Evolutionary conservation across 129 eudicot genomes (phyloP).

Genomic region (Flaveria sonorensis): DNA sequence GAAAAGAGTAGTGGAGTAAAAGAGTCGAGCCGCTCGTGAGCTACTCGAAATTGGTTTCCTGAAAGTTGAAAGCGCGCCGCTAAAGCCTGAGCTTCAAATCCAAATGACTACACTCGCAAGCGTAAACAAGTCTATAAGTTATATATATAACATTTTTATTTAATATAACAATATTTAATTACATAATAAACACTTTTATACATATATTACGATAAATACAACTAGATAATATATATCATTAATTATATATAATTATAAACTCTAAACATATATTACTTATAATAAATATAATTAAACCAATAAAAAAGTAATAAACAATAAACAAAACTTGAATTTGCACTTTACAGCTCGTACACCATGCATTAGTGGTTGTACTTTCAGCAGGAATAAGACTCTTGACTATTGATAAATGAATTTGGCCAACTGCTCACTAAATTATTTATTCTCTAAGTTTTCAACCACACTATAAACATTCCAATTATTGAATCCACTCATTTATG

Average conservation of each 20-base stretch:
- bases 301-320: not conserved
- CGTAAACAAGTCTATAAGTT: not conserved
- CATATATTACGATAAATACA: not conserved
- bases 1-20: not conserved
- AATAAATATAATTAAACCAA: not conserved
- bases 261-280: not conserved
- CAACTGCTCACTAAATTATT: constrained; percentile 24
- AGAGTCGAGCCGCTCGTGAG: not conserved
- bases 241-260: not conserved
- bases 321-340: constrained; percentile 12
- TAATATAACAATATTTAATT: not conserved
- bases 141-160: not conserved
- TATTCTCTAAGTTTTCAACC: constrained; percentile 20
- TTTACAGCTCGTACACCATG: constrained; percentile 27
- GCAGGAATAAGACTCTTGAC: not conserved
- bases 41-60: not conserved
- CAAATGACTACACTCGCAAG: not conserved
- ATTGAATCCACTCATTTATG: constrained; percentile 19
- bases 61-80: not conserved
- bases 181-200: not conserved
- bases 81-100: not conserved
- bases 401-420: constrained; percentile 12
- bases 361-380: constrained; percentile 27
- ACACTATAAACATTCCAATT: constrained; percentile 11
- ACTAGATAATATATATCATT: not conserved